phyloP scores from a whole-genome alignment of 2,329 filamentous ascomycete genomes.

The Aspergillus sp. region DNA sequence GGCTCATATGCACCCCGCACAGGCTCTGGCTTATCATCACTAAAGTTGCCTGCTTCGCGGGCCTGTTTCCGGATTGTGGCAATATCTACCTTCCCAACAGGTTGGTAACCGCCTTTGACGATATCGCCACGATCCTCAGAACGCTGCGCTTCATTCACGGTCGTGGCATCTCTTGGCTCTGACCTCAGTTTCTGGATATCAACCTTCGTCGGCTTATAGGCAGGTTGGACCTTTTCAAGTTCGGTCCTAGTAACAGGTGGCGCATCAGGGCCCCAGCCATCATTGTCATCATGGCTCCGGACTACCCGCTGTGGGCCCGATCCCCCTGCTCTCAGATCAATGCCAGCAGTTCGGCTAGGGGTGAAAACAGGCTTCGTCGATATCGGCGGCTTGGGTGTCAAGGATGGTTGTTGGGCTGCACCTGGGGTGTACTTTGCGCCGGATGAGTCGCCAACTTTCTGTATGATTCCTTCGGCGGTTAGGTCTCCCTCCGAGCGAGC shows the following conservation, averaged over 20 bases:
- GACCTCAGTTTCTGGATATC: slow-evolving; percentile 84
- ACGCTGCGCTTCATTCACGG: slow-evolving; percentile 50
- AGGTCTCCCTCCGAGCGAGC: slow-evolving; percentile 89
- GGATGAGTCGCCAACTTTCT: slow-evolving; percentile 92
- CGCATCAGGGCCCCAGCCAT: slow-evolving; percentile 94
- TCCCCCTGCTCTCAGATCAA: slow-evolving; percentile 68
- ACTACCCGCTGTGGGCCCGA: slow-evolving; percentile 50
- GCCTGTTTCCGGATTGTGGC: slow-evolving; percentile 79
- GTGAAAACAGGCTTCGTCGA: slow-evolving; percentile 92
- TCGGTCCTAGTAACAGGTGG: slow-evolving; percentile 85
- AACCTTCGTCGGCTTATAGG: slow-evolving; percentile 94
- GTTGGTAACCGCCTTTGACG: slow-evolving; percentile 85
- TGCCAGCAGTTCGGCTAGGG: slow-evolving; percentile 64
- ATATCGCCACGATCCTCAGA: slow-evolving; percentile 62
- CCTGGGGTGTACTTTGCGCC: slow-evolving; percentile 88
- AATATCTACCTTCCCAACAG: slow-evolving; percentile 97
- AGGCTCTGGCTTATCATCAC: slow-evolving; percentile 77
- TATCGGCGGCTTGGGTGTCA: slow-evolving; percentile 65
- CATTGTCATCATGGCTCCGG: slow-evolving; percentile 64
- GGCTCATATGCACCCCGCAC: slow-evolving; percentile 96
- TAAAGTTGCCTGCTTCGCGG: slow-evolving; percentile 55
- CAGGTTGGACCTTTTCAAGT: slow-evolving; percentile 86
- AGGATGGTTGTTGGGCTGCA: slow-evolving; percentile 55
- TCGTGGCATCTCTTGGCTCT: slow-evolving; percentile 63
- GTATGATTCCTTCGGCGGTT: slow-evolving; percentile 81